Percentiles rank a stretch among this genome's conserved stretches.
phyloP scores from a whole-genome alignment of 75 land plant species.

The Gnetum montanum region DNA sequence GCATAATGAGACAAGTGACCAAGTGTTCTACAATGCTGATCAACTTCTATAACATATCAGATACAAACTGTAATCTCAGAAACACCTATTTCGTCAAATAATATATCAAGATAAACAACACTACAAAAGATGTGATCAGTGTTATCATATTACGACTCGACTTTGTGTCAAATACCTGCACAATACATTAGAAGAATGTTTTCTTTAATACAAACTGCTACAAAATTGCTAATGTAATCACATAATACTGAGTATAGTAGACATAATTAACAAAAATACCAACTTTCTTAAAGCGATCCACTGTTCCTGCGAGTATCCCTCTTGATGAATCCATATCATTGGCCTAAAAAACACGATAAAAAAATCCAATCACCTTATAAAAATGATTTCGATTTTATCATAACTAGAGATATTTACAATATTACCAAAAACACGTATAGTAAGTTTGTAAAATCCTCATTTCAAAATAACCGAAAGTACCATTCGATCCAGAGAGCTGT shows the following conservation, averaged over 20 bases:
- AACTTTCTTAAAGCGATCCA: conserved; percentile 86
- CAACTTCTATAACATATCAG: no score
- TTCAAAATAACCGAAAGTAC: no score
- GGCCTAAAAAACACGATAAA: conserved; percentile 33
- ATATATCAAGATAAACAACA: conserved; percentile 71
- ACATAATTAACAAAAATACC: conserved; percentile 1
- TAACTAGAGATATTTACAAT: no score
- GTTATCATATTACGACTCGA: conserved; percentile 72
- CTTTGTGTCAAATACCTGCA: conserved; percentile 86
- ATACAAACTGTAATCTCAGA: background rate
- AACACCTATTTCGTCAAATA: conserved; percentile 70
- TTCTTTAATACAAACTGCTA: background rate
- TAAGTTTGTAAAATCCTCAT: no score
- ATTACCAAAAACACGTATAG: no score
- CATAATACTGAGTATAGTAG: background rate
- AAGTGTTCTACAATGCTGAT: no score
- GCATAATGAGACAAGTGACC: no score
- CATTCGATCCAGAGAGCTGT: conserved; percentile 77
- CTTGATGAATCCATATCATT: conserved; percentile 93
- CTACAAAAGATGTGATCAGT: conserved; percentile 71
- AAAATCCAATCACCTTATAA: background rate
- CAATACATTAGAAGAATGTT: background rate
- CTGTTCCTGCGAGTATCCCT: conserved; percentile 82
- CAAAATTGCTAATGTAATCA: background rate
- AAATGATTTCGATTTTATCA: background rate